These are phyloP conservation scores for Barbatosphaeria neglecta DNA, from an alignment of 495 filamentous ascomycete genomes.

Conservation along the genomic window DNA sequence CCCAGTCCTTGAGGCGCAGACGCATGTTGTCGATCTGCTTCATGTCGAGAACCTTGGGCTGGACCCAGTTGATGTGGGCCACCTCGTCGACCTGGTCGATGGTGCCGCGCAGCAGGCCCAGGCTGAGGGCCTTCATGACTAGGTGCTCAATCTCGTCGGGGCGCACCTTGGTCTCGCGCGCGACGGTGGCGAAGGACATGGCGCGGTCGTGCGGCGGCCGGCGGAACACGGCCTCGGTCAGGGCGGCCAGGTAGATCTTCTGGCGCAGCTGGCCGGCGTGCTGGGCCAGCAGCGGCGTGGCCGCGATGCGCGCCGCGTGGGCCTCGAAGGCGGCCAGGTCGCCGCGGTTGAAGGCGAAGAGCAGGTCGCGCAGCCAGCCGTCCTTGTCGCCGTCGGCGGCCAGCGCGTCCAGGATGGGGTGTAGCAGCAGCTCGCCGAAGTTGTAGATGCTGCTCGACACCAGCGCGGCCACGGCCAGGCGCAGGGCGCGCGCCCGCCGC, in stretches of 20 bases:
- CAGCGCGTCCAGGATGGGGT: constrained; percentile 87
- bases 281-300: constrained; percentile 65
- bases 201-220: constrained; percentile 90
- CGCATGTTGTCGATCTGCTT: constrained; percentile 94
- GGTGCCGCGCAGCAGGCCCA: constrained; percentile 78
- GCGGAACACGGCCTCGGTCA: constrained; percentile 94
- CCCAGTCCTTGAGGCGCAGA: constrained; percentile 79
- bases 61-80: constrained; percentile 95
- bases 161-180: constrained; percentile 82
- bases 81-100: constrained; percentile 95
- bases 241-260: constrained; percentile 91
- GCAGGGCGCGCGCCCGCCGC: constrained; percentile 72
- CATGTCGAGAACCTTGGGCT: constrained; percentile 94
- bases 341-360: constrained; percentile 96
- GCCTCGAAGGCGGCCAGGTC: constrained; percentile 79
- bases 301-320: constrained; percentile 62
- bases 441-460: constrained; percentile 95
- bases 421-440: constrained; percentile 95
- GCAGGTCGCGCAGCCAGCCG: constrained; percentile 79
- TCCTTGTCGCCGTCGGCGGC: constrained; percentile 42
- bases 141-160: constrained; percentile 90
- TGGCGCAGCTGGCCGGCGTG: constrained; percentile 78
- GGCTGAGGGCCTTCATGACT: constrained; percentile 93
- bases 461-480: constrained; percentile 83
- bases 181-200: constrained; percentile 80